Evolutionary conservation across 179 eudicot genomes (phyloP).

Genomic region (Spergularia azorica): DNA sequence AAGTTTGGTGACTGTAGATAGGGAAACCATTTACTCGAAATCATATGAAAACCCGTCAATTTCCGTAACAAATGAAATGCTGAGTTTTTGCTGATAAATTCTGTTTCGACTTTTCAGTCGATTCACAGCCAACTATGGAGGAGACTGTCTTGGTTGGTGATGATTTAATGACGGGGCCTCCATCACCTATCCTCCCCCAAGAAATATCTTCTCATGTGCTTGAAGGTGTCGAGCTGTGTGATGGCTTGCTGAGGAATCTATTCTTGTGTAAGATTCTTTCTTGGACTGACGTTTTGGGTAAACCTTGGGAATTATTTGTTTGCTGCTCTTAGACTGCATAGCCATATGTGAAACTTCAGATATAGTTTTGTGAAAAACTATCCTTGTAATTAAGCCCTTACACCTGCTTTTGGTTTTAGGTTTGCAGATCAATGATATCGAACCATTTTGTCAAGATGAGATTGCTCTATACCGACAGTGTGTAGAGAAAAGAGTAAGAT

Average conservation of each 20-base stretch:
- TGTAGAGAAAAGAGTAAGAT: constrained; percentile 85
- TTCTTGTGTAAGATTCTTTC: constrained; percentile 65
- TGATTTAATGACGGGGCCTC: constrained; percentile 95
- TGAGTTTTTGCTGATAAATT: constrained; percentile 13
- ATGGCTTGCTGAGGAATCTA: constrained; percentile 76
- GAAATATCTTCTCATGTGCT: constrained; percentile 92
- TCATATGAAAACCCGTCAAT: neutral
- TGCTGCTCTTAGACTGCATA: neutral
- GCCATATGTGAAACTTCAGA: too few species aligned
- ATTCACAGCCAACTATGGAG: constrained; percentile 89
- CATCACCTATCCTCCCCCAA: constrained; percentile 82
- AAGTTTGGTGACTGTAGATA: neutral
- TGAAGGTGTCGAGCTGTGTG: constrained; percentile 88
- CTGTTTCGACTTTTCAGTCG: constrained; percentile 48
- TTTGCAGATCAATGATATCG: constrained; percentile 81
- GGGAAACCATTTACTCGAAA: neutral
- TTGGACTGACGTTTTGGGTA: neutral
- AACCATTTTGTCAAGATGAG: constrained; percentile 98
- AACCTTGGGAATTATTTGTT: too few species aligned
- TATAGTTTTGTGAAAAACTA: neutral
- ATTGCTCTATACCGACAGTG: constrained; percentile 77
- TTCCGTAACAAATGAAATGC: neutral
- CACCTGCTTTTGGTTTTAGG: constrained; percentile 40
- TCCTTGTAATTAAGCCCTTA: constrained; percentile 7
- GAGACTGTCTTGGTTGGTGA: constrained; percentile 97